Evolutionary conservation across 345 rosid species (phyloP), one percentile per base, ranked within the genome.

Genomic region (Lepidium africanum): DNA sequence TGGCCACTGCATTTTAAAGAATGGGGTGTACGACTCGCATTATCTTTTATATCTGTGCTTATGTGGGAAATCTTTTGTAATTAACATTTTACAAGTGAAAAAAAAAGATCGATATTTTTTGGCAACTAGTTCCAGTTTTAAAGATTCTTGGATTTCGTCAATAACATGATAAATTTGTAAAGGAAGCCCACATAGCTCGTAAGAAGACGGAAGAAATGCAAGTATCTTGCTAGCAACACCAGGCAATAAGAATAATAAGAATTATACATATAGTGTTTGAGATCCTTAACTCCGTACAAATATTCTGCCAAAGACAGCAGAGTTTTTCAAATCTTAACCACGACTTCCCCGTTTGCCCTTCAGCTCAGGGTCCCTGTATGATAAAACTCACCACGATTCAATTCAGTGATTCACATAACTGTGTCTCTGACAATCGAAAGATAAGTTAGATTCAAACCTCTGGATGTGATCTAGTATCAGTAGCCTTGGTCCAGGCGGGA

Each of bases 401-500:
- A 1, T 15, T 27, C 36, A 59, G 51, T 49, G 30, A 49, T 56
- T 25, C 61, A 27, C 1, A 21, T n/a, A 21, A 2, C 10, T 37
- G 1, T 11, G 46, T 35, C 16, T 6, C 10, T 36, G 47, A 60
- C 60, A 35, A 38, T 0, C 30, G 21, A 53, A 45, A 1, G 4
- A 75, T 36, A 45, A 68, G 37, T 36, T 45, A 57, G 59, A 66
- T 39, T 32, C 77, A 56, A 47, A 89, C 99, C 96, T 91, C 78
- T 86, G 84, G 48, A 87, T 79, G 62, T 85, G 93, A 67, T 94
- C 91, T 4, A 91, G 91, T 56, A 94, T 94, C 63, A 89, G 88
- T 17, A 94, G 90, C 77, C 97, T 85, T 42, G 97, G 99, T 59
- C 99, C 97, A 5, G 97, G 97, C 9, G 97, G 99, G 78, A 94